A percentile compares a stretch with the other conserved stretches of the same genome.
These are phyloP conservation scores for Fagopyrum homotropicum DNA, from an alignment of 148 eudicot species.

Conservation along the genomic window DNA sequence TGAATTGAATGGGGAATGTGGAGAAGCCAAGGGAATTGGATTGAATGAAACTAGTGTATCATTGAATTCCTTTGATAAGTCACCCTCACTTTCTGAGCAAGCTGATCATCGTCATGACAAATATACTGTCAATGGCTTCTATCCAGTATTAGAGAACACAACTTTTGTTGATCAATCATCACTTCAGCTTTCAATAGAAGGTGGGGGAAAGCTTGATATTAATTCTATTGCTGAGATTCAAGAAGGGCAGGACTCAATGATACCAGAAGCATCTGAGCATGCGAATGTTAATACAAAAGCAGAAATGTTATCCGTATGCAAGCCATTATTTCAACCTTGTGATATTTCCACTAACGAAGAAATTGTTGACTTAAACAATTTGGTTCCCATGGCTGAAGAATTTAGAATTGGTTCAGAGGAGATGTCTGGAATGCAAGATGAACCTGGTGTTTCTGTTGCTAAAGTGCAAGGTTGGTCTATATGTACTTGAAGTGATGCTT, in stretches of 20 bases:
- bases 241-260: constrained; percentile 5
- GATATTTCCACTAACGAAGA: not conserved
- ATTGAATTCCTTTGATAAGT: constrained; percentile 5
- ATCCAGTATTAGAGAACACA: not conserved
- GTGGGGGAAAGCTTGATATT: constrained; percentile 24
- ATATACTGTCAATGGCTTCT: constrained; percentile 9
- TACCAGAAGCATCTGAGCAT: not conserved
- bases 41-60: not conserved
- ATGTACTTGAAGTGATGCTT: not conserved
- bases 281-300: not conserved
- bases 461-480: not conserved
- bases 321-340: constrained; percentile 5
- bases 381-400: not conserved
- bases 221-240: not conserved
- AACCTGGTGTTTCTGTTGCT: not conserved
- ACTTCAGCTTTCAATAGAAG: constrained; percentile 12
- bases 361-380: constrained; percentile 1
- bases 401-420: constrained; percentile 8
- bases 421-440: constrained; percentile 1
- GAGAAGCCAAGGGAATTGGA: not conserved
- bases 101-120: constrained; percentile 14
- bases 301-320: constrained; percentile 9
- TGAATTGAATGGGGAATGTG: constrained; percentile 10
- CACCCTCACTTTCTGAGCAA: not conserved
- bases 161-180: constrained; percentile 2